phyloP scores from a whole-genome alignment of 1,284 basidiomycete species.

The Meira nashicola region DNA sequence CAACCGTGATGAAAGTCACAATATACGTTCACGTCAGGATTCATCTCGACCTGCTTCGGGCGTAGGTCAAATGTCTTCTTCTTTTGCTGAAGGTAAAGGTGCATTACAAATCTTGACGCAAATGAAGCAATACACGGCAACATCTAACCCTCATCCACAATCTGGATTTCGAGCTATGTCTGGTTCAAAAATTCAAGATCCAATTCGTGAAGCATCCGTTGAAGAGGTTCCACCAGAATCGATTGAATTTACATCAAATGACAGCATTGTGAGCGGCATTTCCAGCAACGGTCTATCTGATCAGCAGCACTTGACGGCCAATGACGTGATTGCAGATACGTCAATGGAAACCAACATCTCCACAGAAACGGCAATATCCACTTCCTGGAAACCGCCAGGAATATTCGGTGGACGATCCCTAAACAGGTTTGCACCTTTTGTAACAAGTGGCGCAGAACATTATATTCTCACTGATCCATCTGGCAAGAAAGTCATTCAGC shows the following conservation, averaged over 20 bases:
- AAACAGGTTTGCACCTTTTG: constrained; percentile 76
- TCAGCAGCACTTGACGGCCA: background rate
- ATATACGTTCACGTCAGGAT: background rate
- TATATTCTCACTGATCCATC: constrained; percentile 42
- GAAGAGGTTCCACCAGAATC: background rate
- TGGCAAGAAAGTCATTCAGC: constrained; percentile 52
- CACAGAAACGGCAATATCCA: background rate
- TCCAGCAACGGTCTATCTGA: background rate
- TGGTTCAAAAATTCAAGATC: background rate
- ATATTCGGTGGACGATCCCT: constrained; percentile 55
- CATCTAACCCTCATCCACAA: too few relatives aligned
- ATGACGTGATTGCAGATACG: background rate
- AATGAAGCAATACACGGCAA: background rate
- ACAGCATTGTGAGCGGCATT: background rate
- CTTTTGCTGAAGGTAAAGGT: background rate
- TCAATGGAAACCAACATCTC: background rate
- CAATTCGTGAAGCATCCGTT: background rate
- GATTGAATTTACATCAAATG: background rate
- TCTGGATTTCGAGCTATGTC: background rate
- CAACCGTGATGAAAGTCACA: background rate
- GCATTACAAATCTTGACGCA: background rate
- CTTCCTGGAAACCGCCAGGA: background rate
- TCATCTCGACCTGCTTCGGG: too few relatives aligned
- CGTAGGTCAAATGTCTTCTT: background rate
- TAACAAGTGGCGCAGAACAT: constrained; percentile 75